Conservation (phyloP, 2,329 filamentous ascomycete genomes). For the Raffaelea deltoideospora region DNA sequence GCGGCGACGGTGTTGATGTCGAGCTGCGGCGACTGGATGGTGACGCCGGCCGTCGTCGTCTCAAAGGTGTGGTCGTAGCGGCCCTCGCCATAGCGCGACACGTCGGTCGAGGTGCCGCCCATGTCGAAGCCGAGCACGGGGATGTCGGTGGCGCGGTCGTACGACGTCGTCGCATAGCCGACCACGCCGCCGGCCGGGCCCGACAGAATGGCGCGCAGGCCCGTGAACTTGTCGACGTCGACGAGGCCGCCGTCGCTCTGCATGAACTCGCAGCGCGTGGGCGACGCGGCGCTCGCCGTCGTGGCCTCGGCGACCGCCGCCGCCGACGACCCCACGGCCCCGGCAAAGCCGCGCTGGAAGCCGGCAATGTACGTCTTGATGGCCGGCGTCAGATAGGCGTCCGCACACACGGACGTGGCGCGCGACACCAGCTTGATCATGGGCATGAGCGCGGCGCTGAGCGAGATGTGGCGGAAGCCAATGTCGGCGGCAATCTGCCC, state of each 20-base stretch:
- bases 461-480: constrained; percentile 69
- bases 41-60: constrained; percentile 74
- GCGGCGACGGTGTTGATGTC: constrained; percentile 94
- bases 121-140: constrained; percentile 94
- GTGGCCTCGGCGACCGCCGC: too few relatives aligned
- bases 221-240: constrained; percentile 69
- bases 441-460: constrained; percentile 73
- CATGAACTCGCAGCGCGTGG: constrained; percentile 84
- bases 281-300: constrained; percentile 56
- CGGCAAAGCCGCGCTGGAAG: constrained; percentile 67
- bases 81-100: constrained; percentile 72
- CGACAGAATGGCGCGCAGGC: constrained; percentile 70
- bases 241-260: constrained; percentile 66
- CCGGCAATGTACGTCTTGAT: constrained; percentile 62
- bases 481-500: constrained; percentile 64
- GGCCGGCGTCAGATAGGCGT: constrained; percentile 66
- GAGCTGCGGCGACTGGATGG: constrained; percentile 80
- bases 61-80: constrained; percentile 89
- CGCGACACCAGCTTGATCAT: constrained; percentile 74
- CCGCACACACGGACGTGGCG: constrained; percentile 62
- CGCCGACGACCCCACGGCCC: constrained; percentile 63
- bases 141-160: constrained; percentile 65
- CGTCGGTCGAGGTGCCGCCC: constrained; percentile 86
- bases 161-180: constrained; percentile 82
- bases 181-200: constrained; percentile 90